Evolutionary conservation across 176 grass and related monocot genomes (phyloP), one percentile per base, ranked within the genome.

Genomic region (Poa annua): DNA sequence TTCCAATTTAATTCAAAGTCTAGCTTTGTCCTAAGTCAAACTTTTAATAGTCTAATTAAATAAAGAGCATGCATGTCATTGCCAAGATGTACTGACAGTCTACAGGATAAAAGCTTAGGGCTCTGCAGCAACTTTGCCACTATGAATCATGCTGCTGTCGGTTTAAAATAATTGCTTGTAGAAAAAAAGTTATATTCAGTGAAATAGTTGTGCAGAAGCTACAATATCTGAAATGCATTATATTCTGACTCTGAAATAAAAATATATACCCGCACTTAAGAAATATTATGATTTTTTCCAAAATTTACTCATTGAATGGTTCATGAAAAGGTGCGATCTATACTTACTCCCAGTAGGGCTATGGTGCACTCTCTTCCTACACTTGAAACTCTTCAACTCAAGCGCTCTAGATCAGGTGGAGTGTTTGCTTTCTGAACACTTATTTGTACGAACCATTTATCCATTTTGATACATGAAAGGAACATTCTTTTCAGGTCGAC

Each of bases 381-480:
- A 25, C 48, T 61, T 81, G 71, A 81, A 67, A 76, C 48, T 51
- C 66, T 62, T 66, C 60, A 72, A 79, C n/a, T 85, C 47, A 86
- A 50, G 41, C 52, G 77, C 71, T 56, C 77, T 63, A 80, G 48
- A 86, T 66, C 57, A 86, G 85, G 77, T 79, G 35, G 78, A 53
- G 13, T 84, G 59, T 71, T 71, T 56, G 17, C 12, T 24, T 65
- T 66, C 38, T 59, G 74, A 48, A 71, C 14, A 42, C 71, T 10
- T 61, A 13, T 26, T 79, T 65, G 6, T 17, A 19, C 15, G 54
- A 76, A 81, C 8, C 36, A 67, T 81, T 81, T 56, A 65, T 65
- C 44, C 25, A 51, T 66, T 86, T 65, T 77, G 62, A 74, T 70
- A 35, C 15, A 86, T 34, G 34, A 78, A 48, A 66, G 26, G 17